These are phyloP conservation scores for Priceomyces fermenticarens DNA, from an alignment of 805 yeast species.

Conservation along the genomic window DNA sequence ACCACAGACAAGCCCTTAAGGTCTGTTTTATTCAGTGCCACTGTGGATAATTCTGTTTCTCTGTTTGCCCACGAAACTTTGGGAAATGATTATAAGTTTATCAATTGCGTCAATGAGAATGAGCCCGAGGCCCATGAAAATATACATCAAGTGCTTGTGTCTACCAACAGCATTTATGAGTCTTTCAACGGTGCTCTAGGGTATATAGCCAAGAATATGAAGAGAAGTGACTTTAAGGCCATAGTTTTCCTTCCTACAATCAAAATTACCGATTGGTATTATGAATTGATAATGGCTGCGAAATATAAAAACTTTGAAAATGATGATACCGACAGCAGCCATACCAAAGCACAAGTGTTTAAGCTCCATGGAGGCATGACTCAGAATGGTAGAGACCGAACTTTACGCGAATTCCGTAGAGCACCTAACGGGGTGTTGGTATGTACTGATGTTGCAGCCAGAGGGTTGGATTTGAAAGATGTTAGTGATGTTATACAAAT, in stretches of 20 bases:
- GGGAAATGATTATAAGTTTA: slow-evolving; percentile 51
- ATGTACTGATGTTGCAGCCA: slow-evolving; percentile 90
- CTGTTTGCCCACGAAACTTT: slow-evolving; percentile 59
- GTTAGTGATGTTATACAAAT: slow-evolving; percentile 84
- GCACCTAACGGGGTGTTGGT: slow-evolving; percentile 56
- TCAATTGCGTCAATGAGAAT: slow-evolving; percentile 72
- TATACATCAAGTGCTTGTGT: slow-evolving; percentile 64
- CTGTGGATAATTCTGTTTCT: slow-evolving; percentile 68
- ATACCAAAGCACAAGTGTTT: slow-evolving; percentile 18
- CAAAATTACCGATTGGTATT: slow-evolving; percentile 58
- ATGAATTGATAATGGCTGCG: slow-evolving; percentile 32
- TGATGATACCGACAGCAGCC: slow-evolving; percentile 13
- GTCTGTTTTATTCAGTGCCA: slow-evolving; percentile 83
- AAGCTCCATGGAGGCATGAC: slow-evolving; percentile 71
- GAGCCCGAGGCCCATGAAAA: slow-evolving; percentile 76
- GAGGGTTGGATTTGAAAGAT: slow-evolving; percentile 94
- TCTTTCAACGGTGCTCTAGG: slow-evolving; percentile 56
- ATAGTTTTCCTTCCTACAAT: slow-evolving; percentile 83
- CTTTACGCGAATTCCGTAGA: slow-evolving; percentile 52
- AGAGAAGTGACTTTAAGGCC: slow-evolving; percentile 60
- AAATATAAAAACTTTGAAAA: slow-evolving; percentile 12
- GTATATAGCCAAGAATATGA: slow-evolving; percentile 42
- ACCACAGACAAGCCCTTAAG: slow-evolving; percentile 41
- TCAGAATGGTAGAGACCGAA: slow-evolving; percentile 63
- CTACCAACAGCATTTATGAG: slow-evolving; percentile 54